phyloP scores from a whole-genome alignment of 306 rosid genomes.

The Heteromeles arbutifolia region DNA sequence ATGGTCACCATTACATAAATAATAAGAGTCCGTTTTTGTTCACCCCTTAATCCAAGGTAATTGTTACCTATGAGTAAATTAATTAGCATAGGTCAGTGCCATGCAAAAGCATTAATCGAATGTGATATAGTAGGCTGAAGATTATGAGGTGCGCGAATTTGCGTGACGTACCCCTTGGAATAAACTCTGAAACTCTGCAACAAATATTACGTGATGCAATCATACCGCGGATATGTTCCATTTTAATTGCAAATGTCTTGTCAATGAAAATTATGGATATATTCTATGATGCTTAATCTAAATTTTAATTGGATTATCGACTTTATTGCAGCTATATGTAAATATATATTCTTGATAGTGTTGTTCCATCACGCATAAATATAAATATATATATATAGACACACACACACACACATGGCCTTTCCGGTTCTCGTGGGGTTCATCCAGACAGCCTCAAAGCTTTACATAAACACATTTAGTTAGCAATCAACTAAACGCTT shows the following conservation, averaged over 20 bases:
- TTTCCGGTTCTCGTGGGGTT: conserved; percentile 2
- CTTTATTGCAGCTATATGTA: conserved; percentile 9
- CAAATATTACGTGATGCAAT: conserved; percentile 7
- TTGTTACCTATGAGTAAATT: background rate
- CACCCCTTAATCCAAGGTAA: no score
- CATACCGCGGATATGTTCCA: background rate
- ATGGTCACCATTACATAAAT: background rate
- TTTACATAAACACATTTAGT: background rate
- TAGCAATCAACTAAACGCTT: background rate
- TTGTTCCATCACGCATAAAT: conserved; percentile 17
- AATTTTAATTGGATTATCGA: conserved; percentile 21
- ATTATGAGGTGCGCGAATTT: conserved; percentile 4
- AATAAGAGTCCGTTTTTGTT: no score
- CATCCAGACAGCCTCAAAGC: background rate
- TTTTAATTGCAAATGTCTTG: background rate
- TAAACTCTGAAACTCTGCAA: conserved; percentile 17
- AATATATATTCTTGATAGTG: background rate
- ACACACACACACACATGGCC: no score
- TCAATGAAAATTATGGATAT: conserved; percentile 32
- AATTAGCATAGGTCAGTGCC: background rate
- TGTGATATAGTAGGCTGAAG: background rate
- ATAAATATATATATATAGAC: no score
- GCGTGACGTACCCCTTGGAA: conserved; percentile 17
- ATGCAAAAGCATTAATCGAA: background rate
- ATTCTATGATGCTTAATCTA: conserved; percentile 23